Conservation (phyloP, 2,329 filamentous ascomycete genomes). For the Emergomyces orientalis region DNA sequence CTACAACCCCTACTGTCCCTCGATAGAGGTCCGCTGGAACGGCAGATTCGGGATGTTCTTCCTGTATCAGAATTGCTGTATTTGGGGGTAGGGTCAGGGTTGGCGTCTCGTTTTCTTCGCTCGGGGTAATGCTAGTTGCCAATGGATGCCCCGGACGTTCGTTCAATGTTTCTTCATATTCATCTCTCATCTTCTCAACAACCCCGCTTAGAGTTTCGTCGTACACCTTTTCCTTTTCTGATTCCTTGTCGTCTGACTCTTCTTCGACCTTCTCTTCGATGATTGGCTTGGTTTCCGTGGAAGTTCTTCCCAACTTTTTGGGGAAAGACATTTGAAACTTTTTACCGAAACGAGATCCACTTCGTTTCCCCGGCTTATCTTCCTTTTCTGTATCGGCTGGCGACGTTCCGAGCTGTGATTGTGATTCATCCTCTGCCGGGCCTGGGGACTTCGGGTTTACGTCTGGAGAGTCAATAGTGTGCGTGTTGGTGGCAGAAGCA, state of each 20-base stretch:
- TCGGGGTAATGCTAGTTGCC: constrained; percentile 34
- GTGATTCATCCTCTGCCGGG: constrained; percentile 15
- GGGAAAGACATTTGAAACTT: constrained; percentile 68
- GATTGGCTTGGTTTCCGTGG: constrained; percentile 59
- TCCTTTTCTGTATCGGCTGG: constrained; percentile 39
- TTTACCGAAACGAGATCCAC: constrained; percentile 62
- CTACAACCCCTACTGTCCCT: constrained; percentile 71
- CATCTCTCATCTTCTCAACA: constrained; percentile 37
- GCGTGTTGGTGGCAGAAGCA: constrained; percentile 4
- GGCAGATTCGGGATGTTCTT: constrained; percentile 53
- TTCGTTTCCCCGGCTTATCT: constrained; percentile 51
- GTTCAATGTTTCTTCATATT: constrained; percentile 38
- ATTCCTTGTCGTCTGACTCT: constrained; percentile 44
- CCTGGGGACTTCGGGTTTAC: constrained; percentile 19
- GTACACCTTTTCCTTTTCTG: constrained; percentile 40
- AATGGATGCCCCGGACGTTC: constrained; percentile 31
- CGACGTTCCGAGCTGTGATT: constrained; percentile 4
- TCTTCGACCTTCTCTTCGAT: constrained; percentile 64
- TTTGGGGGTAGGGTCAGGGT: constrained; percentile 36
- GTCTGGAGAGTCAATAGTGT: constrained; percentile 18
- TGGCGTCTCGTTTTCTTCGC: constrained; percentile 38
- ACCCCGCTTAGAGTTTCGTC: constrained; percentile 40
- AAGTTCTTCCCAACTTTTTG: constrained; percentile 69
- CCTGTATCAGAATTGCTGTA: constrained; percentile 56
- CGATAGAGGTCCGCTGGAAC: constrained; percentile 78